phyloP scores from a whole-genome alignment of 2,329 filamentous ascomycete species.

The Xylariaceae sp. region DNA sequence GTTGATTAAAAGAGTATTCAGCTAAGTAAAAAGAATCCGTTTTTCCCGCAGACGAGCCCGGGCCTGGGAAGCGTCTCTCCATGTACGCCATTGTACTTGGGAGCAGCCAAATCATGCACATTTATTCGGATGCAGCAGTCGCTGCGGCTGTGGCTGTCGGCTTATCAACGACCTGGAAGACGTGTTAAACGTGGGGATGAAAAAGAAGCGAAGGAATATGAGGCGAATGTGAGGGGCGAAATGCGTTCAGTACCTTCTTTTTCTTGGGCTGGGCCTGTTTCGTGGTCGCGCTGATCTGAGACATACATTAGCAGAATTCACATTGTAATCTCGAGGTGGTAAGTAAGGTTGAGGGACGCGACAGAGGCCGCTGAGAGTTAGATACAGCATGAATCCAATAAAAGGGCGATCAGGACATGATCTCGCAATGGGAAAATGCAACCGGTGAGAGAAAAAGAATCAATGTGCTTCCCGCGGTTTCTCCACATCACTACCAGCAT shows the following conservation, averaged over 20 bases:
- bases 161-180: constrained; percentile 21
- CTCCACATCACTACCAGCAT: neutral
- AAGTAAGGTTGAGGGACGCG: neutral
- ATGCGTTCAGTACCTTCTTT: constrained; percentile 24
- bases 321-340: neutral
- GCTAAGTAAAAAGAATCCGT: neutral
- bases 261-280: constrained; percentile 27
- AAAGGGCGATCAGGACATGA: neutral
- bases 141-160: constrained; percentile 21
- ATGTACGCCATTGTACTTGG: neutral
- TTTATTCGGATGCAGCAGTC: constrained; percentile 19
- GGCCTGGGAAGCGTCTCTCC: neutral
- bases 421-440: neutral
- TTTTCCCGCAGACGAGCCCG: neutral
- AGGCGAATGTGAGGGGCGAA: neutral
- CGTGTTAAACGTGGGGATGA: constrained; percentile 1
- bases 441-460: neutral
- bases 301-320: constrained; percentile 18
- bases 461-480: neutral
- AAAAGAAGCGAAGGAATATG: neutral
- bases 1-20: neutral
- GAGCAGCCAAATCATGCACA: neutral
- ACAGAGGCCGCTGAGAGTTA: neutral
- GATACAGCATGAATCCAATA: neutral
- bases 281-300: constrained; percentile 30